These are phyloP conservation scores for Pugionium dolabratum DNA, from an alignment of 345 rosid species.

Conservation along the genomic window DNA sequence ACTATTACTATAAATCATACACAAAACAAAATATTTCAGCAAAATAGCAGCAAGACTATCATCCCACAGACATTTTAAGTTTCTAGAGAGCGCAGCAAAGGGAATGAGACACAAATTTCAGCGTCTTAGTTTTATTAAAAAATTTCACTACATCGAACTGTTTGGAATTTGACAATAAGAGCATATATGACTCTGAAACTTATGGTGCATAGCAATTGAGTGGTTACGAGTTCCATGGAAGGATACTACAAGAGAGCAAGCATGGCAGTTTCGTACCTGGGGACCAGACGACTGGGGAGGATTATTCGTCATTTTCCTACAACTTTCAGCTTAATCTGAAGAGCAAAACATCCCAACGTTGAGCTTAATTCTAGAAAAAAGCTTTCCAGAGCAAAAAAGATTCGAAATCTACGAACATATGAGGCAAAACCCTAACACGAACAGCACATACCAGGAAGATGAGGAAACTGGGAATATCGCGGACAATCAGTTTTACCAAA, in stretches of 20 bases:
- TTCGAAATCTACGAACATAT: background rate
- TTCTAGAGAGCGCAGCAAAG: background rate
- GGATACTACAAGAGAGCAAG: constrained; percentile 11
- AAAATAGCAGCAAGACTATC: background rate
- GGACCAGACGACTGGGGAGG: constrained; percentile 63
- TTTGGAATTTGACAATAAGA: background rate
- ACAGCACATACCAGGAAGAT: constrained; percentile 6
- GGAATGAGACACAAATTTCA: background rate
- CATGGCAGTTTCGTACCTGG: constrained; percentile 48
- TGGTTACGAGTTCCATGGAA: constrained; percentile 19
- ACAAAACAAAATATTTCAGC: background rate
- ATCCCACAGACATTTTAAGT: background rate
- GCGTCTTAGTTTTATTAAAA: constrained; percentile 4
- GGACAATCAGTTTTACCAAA: constrained; percentile 7
- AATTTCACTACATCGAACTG: constrained; percentile 4
- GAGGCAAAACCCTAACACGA: constrained; percentile 20
- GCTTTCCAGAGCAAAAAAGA: background rate
- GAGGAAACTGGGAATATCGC: constrained; percentile 3
- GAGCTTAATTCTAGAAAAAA: constrained; percentile 5
- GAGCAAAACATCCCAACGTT: background rate
- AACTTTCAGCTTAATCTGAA: constrained; percentile 26
- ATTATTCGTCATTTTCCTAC: constrained; percentile 61
- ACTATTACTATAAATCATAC: constrained; percentile 1
- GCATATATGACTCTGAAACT: background rate
- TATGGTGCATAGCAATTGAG: background rate